phyloP scores from a whole-genome alignment of 495 filamentous ascomycete genomes.

The Amniculicola lignicola region DNA sequence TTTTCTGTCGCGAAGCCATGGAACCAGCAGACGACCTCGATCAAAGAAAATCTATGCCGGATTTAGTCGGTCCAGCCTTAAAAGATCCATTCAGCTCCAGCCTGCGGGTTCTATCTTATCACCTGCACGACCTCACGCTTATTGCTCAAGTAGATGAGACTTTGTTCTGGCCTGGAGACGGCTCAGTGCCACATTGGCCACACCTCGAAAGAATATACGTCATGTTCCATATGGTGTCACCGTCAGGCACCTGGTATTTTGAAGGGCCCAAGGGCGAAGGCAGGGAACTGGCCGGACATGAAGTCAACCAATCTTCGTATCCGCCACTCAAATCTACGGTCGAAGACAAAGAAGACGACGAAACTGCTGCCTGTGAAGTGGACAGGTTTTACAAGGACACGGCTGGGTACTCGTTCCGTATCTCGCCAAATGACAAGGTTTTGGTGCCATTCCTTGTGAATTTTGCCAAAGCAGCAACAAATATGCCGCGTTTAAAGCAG shows the following conservation, averaged over 20 bases:
- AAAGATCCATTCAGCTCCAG: conserved; percentile 12
- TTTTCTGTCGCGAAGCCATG: conserved; percentile 1
- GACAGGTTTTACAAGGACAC: not conserved
- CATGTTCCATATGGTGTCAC: conserved; percentile 2
- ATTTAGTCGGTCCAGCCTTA: not conserved
- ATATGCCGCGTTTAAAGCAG: conserved; percentile 6
- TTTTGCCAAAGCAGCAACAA: conserved; percentile 9
- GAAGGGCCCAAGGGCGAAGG: conserved; percentile 3
- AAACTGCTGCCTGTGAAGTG: not conserved
- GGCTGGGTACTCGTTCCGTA: not conserved
- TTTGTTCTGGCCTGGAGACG: conserved; percentile 14
- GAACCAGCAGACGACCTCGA: not conserved
- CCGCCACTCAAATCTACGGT: not conserved
- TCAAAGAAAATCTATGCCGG: not conserved
- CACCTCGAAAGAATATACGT: conserved; percentile 1
- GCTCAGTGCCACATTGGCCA: not conserved
- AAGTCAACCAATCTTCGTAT: conserved; percentile 8
- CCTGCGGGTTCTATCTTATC: conserved; percentile 3
- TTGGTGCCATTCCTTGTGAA: conserved; percentile 2
- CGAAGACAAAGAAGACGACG: not conserved
- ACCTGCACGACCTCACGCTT: not conserved
- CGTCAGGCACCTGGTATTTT: conserved; percentile 12
- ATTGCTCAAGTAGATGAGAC: not conserved
- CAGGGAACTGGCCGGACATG: not conserved
- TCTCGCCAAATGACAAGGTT: not conserved